Percentiles rank a stretch among this genome's conserved stretches.
These are phyloP conservation scores for Saccharomyces eubayanus DNA, from an alignment of 805 yeast species.

Conservation along the genomic window DNA sequence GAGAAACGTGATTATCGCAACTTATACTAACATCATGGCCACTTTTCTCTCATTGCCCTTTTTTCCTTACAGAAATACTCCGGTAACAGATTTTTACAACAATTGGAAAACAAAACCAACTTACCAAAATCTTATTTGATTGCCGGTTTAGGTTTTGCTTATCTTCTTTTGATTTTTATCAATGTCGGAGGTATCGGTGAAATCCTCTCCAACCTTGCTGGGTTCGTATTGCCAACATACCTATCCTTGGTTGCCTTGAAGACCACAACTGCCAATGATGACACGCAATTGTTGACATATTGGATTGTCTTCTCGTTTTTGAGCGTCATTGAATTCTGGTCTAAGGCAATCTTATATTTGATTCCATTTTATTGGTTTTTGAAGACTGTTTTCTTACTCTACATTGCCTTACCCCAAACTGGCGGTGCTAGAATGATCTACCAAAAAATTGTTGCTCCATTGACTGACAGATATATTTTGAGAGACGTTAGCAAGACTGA, in stretches of 20 bases:
- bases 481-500: conserved; percentile 3
- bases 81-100: conserved; percentile 30
- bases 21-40: neutral
- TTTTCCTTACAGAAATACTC: conserved; percentile 21
- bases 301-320: conserved; percentile 97
- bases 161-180: conserved; percentile 71
- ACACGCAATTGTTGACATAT: conserved; percentile 82
- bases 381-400: conserved; percentile 80
- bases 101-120: conserved; percentile 38
- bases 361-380: conserved; percentile 92
- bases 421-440: conserved; percentile 80
- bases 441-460: conserved; percentile 56
- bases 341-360: conserved; percentile 87
- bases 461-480: conserved; percentile 35
- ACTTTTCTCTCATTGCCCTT: neutral
- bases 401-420: conserved; percentile 79
- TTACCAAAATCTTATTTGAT: conserved; percentile 83
- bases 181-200: conserved; percentile 95
- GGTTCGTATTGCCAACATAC: conserved; percentile 86
- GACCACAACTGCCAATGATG: conserved; percentile 63
- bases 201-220: conserved; percentile 84
- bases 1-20: neutral
- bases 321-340: conserved; percentile 92
- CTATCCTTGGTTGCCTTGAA: conserved; percentile 77
- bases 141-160: conserved; percentile 52